Percentiles rank a stretch among this genome's conserved stretches.
Conservation (phyloP, 768 basidiomycete species). For the Galerina sulciceps region DNA sequence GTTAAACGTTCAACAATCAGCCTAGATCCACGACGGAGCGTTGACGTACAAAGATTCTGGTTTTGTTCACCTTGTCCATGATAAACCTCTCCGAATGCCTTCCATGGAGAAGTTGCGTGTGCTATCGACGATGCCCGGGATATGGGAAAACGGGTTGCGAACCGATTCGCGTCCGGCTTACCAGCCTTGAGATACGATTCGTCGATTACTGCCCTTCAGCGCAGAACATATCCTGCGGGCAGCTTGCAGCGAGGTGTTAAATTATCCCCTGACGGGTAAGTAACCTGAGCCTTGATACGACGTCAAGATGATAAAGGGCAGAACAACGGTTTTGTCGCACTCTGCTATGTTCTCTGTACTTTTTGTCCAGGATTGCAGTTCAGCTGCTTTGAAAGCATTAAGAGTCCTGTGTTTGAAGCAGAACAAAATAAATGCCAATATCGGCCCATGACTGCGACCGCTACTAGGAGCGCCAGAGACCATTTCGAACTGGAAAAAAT, state of each 20-base stretch:
- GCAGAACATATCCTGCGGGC: slow-evolving; percentile 47
- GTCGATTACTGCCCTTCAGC: slow-evolving; percentile 41
- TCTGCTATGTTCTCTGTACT: neutral
- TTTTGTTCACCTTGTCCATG: slow-evolving; percentile 43
- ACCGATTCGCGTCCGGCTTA: slow-evolving; percentile 42
- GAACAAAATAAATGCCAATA: too few relatives aligned
- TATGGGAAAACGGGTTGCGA: slow-evolving; percentile 35
- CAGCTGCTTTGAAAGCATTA: neutral
- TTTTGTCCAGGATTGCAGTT: slow-evolving; percentile 3
- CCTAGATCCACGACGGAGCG: too few relatives aligned
- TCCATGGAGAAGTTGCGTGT: slow-evolving; percentile 25
- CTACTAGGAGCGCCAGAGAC: too few relatives aligned
- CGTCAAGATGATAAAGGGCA: neutral
- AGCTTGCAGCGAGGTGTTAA: slow-evolving; percentile 33
- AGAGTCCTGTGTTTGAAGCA: neutral
- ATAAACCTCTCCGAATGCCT: slow-evolving; percentile 20
- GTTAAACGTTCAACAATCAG: neutral
- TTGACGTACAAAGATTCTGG: slow-evolving; percentile 45
- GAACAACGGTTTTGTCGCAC: neutral
- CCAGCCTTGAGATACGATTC: slow-evolving; percentile 50
- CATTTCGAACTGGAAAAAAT: too few relatives aligned
- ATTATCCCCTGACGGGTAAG: neutral
- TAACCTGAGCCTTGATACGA: neutral
- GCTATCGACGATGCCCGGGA: slow-evolving; percentile 21
- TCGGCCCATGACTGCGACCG: too few relatives aligned